Conservation (phyloP, 2,329 filamentous ascomycete species). For the Aspergillus uvarum region DNA sequence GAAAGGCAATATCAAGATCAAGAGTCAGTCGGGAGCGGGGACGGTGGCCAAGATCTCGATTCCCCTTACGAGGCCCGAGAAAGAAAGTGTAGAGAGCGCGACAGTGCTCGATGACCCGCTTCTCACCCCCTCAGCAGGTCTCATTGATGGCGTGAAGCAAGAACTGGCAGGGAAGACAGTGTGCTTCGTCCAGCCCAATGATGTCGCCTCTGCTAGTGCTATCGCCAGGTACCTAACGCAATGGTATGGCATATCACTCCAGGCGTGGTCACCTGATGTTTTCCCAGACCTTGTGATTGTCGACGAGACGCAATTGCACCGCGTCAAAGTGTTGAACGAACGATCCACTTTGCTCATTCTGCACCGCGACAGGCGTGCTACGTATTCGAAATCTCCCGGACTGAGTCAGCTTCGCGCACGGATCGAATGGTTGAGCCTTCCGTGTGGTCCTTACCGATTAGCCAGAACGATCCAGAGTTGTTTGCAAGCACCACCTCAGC, state of each 20-base stretch:
- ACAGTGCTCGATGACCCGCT: not conserved
- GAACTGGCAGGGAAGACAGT: not conserved
- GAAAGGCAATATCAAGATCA: constrained; percentile 55
- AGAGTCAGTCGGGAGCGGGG: constrained; percentile 48
- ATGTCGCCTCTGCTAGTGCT: not conserved
- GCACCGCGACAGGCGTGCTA: not conserved
- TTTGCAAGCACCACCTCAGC: not conserved
- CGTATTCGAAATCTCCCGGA: not conserved
- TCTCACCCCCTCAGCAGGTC: not conserved
- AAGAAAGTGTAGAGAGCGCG: not conserved
- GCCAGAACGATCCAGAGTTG: constrained; percentile 7
- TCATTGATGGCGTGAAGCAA: not conserved
- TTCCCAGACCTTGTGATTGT: not conserved
- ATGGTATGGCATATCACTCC: not conserved
- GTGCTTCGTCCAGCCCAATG: not conserved
- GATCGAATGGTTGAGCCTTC: constrained; percentile 10
- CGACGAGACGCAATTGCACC: not conserved
- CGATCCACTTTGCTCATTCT: not conserved
- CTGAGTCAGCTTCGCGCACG: not conserved
- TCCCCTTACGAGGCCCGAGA: not conserved
- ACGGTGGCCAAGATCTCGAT: constrained; percentile 50
- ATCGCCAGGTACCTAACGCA: not conserved
- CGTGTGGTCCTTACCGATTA: constrained; percentile 15
- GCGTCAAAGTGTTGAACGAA: not conserved
- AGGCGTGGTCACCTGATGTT: not conserved